These are phyloP conservation scores for Naganishia kalamii DNA, from an alignment of 768 basidiomycete genomes.

Conservation along the genomic window DNA sequence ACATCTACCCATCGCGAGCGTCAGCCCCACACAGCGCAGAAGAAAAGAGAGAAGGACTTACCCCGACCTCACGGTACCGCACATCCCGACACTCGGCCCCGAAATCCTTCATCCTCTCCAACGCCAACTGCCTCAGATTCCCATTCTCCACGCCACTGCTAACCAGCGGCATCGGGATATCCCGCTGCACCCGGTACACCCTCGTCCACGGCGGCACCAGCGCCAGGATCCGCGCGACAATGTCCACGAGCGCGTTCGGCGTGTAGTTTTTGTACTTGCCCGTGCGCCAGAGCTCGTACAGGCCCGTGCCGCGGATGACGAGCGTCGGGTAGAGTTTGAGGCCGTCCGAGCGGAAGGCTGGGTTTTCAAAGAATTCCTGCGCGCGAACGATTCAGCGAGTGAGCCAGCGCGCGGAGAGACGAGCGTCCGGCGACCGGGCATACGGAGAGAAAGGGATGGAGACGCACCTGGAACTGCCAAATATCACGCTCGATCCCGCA, in stretches of 20 bases:
- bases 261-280: conserved; percentile 99
- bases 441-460: too few species aligned
- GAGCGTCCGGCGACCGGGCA: too few species aligned
- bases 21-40: conserved; percentile 10
- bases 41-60: conserved; percentile 49
- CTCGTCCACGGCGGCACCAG: conserved; percentile 97
- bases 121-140: conserved; percentile 87
- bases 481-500: conserved; percentile 95
- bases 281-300: conserved; percentile 89
- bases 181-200: conserved; percentile 97
- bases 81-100: conserved; percentile 96
- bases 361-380: conserved; percentile 96
- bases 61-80: conserved; percentile 94
- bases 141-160: conserved; percentile 97
- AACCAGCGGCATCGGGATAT: conserved; percentile 93
- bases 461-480: conserved; percentile 64
- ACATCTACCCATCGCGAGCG: conserved; percentile 58
- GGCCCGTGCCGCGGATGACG: conserved; percentile 82
- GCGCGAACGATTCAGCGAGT: not conserved
- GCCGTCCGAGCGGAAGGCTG: conserved; percentile 91
- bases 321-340: conserved; percentile 97
- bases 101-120: conserved; percentile 98
- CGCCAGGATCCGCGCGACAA: conserved; percentile 90
- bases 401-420: not conserved
- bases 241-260: conserved; percentile 95